Conservation (phyloP, 2,329 filamentous ascomycete genomes). For the Hypoxylon sp. region DNA sequence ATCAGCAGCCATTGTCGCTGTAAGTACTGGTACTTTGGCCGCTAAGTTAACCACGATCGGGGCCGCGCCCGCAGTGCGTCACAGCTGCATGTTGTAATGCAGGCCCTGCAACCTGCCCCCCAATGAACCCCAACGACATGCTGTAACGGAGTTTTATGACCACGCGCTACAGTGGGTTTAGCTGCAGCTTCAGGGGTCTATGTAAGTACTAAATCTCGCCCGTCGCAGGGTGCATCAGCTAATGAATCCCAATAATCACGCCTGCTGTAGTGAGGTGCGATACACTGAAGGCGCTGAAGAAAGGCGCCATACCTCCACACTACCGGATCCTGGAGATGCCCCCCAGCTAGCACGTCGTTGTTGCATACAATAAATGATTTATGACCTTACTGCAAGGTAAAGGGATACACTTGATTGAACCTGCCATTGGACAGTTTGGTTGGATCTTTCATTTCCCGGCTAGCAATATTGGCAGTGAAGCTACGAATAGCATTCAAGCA, state of each 20-base stretch:
- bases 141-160: conserved; percentile 26
- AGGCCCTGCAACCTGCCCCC: conserved; percentile 37
- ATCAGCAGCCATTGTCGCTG: conserved; percentile 11
- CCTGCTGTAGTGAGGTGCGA: conserved; percentile 22
- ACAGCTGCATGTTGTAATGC: conserved; percentile 38
- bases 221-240: conserved; percentile 19
- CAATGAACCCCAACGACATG: conserved; percentile 30
- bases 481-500: conserved; percentile 14
- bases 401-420: conserved; percentile 6
- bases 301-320: conserved; percentile 13
- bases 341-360: neutral
- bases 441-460: conserved; percentile 9
- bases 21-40: conserved; percentile 40
- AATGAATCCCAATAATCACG: conserved; percentile 24
- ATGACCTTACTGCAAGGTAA: conserved; percentile 9
- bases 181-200: conserved; percentile 28
- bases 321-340: neutral
- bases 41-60: conserved; percentile 24
- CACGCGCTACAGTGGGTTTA: conserved; percentile 27
- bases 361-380: conserved; percentile 10
- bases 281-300: conserved; percentile 21
- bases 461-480: conserved; percentile 16
- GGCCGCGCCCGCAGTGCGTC: conserved; percentile 29
- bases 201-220: conserved; percentile 18
- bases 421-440: conserved; percentile 13